These are phyloP conservation scores for Chalaropsis thielavioides DNA, from an alignment of 2,329 filamentous ascomycete genomes.

Conservation along the genomic window DNA sequence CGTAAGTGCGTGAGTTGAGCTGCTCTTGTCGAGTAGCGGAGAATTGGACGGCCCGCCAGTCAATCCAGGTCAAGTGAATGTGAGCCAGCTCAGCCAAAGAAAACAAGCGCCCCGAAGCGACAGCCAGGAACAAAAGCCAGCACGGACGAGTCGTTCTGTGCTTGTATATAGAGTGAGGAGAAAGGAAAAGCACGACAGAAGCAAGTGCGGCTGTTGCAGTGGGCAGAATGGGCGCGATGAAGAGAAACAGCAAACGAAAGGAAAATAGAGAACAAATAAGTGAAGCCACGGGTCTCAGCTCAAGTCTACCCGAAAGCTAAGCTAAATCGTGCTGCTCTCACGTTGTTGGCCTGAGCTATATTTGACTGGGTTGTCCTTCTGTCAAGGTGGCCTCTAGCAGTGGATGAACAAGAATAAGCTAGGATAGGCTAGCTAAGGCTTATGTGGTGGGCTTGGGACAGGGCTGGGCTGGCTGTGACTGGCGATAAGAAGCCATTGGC, in stretches of 20 bases:
- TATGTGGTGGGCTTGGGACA: neutral
- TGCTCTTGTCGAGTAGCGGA: constrained; percentile 1
- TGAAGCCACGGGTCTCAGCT: neutral
- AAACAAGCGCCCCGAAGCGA: neutral
- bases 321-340: neutral
- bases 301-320: neutral
- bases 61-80: neutral
- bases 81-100: constrained; percentile 3
- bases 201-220: neutral
- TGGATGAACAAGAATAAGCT: neutral
- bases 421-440: neutral
- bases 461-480: neutral
- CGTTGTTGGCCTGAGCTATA: constrained; percentile 4
- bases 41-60: constrained; percentile 4
- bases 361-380: neutral
- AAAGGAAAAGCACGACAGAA: neutral
- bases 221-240: too few species aligned
- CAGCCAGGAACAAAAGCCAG: neutral
- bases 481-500: neutral
- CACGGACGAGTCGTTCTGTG: neutral
- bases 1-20: constrained; percentile 12
- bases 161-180: neutral
- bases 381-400: constrained; percentile 16
- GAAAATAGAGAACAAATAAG: neutral
- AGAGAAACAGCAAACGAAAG: neutral